Conservation (phyloP, 2,329 filamentous ascomycete genomes). For the Exophiala mesophila region DNA sequence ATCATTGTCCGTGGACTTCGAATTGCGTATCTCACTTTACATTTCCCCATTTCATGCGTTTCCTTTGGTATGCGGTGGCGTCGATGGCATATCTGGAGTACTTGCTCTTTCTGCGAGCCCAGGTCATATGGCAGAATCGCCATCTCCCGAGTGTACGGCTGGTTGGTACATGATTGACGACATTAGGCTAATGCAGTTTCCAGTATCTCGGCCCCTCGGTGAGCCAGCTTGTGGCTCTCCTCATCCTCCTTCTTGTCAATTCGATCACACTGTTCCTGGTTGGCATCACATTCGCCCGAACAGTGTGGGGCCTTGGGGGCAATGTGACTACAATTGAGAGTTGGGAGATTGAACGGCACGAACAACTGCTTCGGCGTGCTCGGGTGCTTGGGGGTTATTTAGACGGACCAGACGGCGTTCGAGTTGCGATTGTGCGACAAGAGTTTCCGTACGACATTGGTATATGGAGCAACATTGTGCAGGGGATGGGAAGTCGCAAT, state of each 20-base stretch:
- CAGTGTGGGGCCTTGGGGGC: conserved; percentile 50
- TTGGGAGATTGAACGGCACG: conserved; percentile 54
- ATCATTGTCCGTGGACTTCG: conserved; percentile 62
- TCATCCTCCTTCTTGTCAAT: conserved; percentile 51
- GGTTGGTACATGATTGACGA: conserved; percentile 4
- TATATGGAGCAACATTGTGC: conserved; percentile 55
- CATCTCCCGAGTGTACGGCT: conserved; percentile 52
- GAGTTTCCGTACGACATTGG: conserved; percentile 65
- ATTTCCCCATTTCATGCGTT: conserved; percentile 61
- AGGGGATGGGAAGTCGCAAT: conserved; percentile 48
- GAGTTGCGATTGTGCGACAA: conserved; percentile 52
- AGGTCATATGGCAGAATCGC: conserved; percentile 52
- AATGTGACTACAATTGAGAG: conserved; percentile 62
- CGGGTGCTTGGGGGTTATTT: conserved; percentile 53
- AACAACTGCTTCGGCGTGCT: conserved; percentile 42
- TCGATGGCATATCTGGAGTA: conserved; percentile 55
- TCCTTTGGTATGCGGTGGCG: conserved; percentile 55
- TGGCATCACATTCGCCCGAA: conserved; percentile 50
- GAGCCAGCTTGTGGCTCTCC: conserved; percentile 50
- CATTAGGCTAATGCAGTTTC: conserved; percentile 10
- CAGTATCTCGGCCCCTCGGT: conserved; percentile 56
- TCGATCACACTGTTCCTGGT: conserved; percentile 55
- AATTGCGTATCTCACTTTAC: conserved; percentile 64
- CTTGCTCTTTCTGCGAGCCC: conserved; percentile 48
- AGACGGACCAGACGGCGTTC: conserved; percentile 52